Base-by-base conservation (phyloP, 768 basidiomycete genomes). In the Termitomyces sp. region DNA sequence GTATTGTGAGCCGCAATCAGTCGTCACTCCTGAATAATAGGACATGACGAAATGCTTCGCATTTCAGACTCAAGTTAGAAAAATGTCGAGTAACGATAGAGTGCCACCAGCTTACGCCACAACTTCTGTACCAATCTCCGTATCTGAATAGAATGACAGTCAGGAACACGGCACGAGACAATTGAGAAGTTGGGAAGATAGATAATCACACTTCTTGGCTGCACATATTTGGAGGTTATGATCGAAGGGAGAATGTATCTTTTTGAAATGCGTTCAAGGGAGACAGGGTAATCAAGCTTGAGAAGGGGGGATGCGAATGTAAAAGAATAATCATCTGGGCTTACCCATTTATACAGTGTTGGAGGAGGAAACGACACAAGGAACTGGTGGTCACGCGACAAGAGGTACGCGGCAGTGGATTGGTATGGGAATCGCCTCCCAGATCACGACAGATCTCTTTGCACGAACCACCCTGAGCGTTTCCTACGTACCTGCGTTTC, bases 21-120 rank as follows among this genome's bases (percentile, higher is more conserved):
- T 68, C 52, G 69, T 78, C 53, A 75, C 70, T 32, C 88, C 87
- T 0, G 84, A 81, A 60, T 85, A 83, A 61, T 88, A 89, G 25
- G 74, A 62, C 35, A 75, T 73, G 45, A 86, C 75, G 66, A 85
- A 88, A 68, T 87, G 85, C 87, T 88, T 61, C 44, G 44, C 7
- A 47, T 46, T 45, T 35, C 29, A 36, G 20, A 39, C 23, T 35
- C 51, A 41, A 12, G 42, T 57, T 23, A 63, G 35, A 25, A 40
- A 38, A 43, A 39, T 12, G 48, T 50, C 55, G 54, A 42, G 40
- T 45, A 52, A 52, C 51, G 32, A 29, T 18, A 60, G 36, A 46
- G 61, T 47, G 52, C 60, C 59, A 46, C 35, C 18, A 58, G 52
- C 72, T 60, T 67, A 75, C 76, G 57, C 67, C 66, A 63, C 76